phyloP scores from a whole-genome alignment of 176 grass and related monocot genomes.

The Carex myosuroides region DNA sequence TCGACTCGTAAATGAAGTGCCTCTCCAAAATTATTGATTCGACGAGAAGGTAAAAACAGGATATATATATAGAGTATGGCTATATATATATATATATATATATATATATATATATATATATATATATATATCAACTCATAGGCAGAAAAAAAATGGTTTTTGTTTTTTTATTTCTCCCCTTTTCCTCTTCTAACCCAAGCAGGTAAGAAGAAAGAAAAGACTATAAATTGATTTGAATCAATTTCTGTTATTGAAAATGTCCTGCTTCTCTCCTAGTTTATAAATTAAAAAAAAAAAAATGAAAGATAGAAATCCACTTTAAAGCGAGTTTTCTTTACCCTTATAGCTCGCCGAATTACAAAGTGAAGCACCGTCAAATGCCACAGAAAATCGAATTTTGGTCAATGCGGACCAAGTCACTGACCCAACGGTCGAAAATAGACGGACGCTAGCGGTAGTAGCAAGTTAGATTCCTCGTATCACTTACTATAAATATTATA shows the following conservation, averaged over 20 bases:
- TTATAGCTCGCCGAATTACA: neutral
- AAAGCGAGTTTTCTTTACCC: neutral
- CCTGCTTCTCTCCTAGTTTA: neutral
- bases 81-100: too few species aligned
- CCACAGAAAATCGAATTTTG: neutral
- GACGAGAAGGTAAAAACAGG: too few species aligned
- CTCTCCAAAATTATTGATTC: too few species aligned
- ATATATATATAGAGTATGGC: too few species aligned
- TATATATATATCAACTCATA: too few species aligned
- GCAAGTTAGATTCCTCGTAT: neutral
- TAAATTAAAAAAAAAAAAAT: neutral
- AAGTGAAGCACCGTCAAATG: neutral
- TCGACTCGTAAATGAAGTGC: too few species aligned
- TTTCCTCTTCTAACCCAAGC: neutral
- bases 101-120: too few species aligned
- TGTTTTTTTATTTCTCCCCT: neutral
- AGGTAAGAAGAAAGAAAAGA: neutral
- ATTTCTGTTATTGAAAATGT: neutral
- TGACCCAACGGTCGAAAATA: constrained; percentile 44
- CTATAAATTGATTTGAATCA: neutral
- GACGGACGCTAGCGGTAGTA: neutral
- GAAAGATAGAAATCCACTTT: neutral
- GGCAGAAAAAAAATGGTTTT: neutral
- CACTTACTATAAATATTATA: constrained; percentile 22
- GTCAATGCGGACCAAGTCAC: neutral